phyloP scores from a whole-genome alignment of 148 eudicot species.

The Camellia lanceoleosa region DNA sequence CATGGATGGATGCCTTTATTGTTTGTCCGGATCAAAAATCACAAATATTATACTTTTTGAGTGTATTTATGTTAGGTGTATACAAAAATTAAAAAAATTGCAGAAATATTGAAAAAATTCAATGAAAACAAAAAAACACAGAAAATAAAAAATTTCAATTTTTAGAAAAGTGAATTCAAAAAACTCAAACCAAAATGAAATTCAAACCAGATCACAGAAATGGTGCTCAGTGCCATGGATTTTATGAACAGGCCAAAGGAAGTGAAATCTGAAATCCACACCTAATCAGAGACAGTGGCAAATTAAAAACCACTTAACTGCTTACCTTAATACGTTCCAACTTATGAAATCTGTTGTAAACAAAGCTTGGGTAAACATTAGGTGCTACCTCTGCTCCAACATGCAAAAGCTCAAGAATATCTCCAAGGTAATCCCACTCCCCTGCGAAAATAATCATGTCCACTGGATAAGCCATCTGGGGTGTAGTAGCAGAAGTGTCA shows the following conservation, averaged over 20 bases:
- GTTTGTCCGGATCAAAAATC: too few species aligned
- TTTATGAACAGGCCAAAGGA: neutral
- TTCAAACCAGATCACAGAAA: neutral
- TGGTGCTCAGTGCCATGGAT: neutral
- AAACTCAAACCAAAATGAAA: neutral
- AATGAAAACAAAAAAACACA: neutral
- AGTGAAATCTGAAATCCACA: neutral
- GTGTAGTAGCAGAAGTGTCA: slow-evolving; percentile 61
- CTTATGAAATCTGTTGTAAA: slow-evolving; percentile 59
- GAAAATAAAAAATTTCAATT: too few species aligned
- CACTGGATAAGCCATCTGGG: slow-evolving; percentile 76
- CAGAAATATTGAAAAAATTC: too few species aligned
- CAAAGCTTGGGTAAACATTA: slow-evolving; percentile 60
- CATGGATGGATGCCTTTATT: too few species aligned
- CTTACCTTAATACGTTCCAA: slow-evolving; percentile 58
- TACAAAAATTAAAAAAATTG: too few species aligned
- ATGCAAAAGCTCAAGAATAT: slow-evolving; percentile 44
- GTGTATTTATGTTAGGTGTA: too few species aligned
- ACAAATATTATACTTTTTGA: too few species aligned
- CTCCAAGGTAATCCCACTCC: slow-evolving; percentile 71
- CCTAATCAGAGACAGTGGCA: neutral
- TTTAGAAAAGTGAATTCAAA: too few species aligned
- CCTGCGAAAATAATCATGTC: slow-evolving; percentile 71
- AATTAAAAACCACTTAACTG: neutral
- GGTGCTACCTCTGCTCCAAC: slow-evolving; percentile 43